phyloP scores from a whole-genome alignment of 2,329 filamentous ascomycete genomes.

The Myriangium duriaei region DNA sequence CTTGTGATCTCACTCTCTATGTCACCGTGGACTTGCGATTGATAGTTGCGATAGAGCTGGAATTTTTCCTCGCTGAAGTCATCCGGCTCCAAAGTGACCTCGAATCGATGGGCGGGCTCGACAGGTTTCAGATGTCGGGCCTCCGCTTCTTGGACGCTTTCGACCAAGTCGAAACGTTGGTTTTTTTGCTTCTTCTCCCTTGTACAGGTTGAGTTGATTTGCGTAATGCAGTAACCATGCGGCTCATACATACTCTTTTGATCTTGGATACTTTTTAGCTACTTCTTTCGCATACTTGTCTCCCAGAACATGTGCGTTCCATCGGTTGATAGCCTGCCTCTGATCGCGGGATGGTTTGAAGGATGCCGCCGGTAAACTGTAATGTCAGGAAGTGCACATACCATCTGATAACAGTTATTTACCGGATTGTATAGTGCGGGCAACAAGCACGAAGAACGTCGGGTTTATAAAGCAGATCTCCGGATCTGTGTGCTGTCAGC shows the following conservation, averaged over 20 bases:
- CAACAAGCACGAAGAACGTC: constrained; percentile 74
- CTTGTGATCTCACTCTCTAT: constrained; percentile 44
- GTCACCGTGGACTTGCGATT: constrained; percentile 60
- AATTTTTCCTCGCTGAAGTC: constrained; percentile 66
- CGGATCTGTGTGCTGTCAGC: constrained; percentile 27
- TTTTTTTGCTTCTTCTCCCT: constrained; percentile 49
- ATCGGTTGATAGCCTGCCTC: constrained; percentile 61
- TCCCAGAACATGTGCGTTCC: constrained; percentile 59
- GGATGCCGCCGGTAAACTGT: constrained; percentile 48
- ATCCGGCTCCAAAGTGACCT: constrained; percentile 58
- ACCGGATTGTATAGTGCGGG: constrained; percentile 72
- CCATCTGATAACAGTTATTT: constrained; percentile 9
- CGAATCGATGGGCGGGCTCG: constrained; percentile 52
- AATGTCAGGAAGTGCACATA: constrained; percentile 1
- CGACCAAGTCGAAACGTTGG: constrained; percentile 53
- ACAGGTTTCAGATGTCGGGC: constrained; percentile 35
- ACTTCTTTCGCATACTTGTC: constrained; percentile 53
- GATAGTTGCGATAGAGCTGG: constrained; percentile 60
- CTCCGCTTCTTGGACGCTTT: constrained; percentile 60
- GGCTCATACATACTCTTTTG: constrained; percentile 54
- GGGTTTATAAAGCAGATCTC: constrained; percentile 60
- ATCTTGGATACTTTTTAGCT: constrained; percentile 51
- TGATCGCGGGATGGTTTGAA: constrained; percentile 61
- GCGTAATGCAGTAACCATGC: no score
- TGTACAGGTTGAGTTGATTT: background rate